Conservation (phyloP, 2,329 filamentous ascomycete species). For the Ophiostoma triangulosporum region DNA sequence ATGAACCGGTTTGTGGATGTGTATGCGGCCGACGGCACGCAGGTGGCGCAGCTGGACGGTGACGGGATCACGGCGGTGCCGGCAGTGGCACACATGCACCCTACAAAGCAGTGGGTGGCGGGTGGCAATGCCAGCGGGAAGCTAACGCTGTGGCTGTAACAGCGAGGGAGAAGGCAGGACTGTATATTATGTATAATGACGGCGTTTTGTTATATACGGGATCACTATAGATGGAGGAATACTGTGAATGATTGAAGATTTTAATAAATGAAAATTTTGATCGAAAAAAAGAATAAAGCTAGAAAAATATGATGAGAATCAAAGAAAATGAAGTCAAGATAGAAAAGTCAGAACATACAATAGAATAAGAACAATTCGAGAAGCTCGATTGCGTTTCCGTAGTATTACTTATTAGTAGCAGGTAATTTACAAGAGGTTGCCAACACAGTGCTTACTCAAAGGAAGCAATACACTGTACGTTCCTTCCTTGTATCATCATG, state of each 20-base stretch:
- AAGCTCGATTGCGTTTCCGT: too few relatives aligned
- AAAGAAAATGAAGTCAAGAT: too few relatives aligned
- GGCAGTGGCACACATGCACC: constrained; percentile 83
- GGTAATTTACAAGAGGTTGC: too few relatives aligned
- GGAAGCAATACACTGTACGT: too few relatives aligned
- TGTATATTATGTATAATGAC: background rate
- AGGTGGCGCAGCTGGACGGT: constrained; percentile 75
- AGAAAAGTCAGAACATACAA: too few relatives aligned
- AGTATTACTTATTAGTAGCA: too few relatives aligned
- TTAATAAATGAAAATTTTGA: too few relatives aligned
- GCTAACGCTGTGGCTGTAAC: constrained; percentile 74
- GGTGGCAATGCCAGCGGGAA: constrained; percentile 88
- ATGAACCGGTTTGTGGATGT: constrained; percentile 97
- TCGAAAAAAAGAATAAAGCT: too few relatives aligned
- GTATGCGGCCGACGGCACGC: constrained; percentile 60
- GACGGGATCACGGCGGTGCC: constrained; percentile 91
- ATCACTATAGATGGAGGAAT: background rate
- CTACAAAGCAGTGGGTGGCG: constrained; percentile 77
- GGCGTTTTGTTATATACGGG: background rate
- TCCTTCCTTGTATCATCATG: too few relatives aligned
- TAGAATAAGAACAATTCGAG: too few relatives aligned
- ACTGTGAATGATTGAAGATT: background rate
- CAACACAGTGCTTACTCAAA: too few relatives aligned
- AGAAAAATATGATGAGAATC: too few relatives aligned
- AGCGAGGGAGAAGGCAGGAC: background rate